Conservation (phyloP, 1,284 basidiomycete genomes). For the Flammula alnicola region DNA sequence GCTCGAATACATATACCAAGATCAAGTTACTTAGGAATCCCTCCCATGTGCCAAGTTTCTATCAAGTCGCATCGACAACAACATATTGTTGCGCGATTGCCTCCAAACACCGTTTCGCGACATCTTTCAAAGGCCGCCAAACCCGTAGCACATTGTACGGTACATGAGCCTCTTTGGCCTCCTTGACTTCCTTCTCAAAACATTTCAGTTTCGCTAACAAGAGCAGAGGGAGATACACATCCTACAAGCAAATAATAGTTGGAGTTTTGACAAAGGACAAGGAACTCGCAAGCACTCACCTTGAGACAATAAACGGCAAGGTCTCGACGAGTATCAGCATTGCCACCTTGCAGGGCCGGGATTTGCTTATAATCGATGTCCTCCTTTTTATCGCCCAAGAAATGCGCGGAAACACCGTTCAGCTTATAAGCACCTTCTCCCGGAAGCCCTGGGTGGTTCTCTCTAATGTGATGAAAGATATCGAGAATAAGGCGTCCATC, state of each 20-base stretch:
- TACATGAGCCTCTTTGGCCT: constrained; percentile 18
- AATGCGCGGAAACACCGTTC: constrained; percentile 87
- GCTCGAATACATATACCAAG: no score
- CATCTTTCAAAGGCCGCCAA: constrained; percentile 9
- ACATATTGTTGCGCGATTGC: constrained; percentile 19
- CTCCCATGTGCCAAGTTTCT: background rate
- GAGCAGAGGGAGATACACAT: constrained; percentile 25
- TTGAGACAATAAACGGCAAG: constrained; percentile 92
- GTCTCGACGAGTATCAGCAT: constrained; percentile 77
- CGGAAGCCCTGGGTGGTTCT: constrained; percentile 75
- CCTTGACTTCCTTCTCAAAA: constrained; percentile 24
- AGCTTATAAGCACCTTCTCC: constrained; percentile 74
- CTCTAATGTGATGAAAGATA: constrained; percentile 87
- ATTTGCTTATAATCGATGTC: constrained; percentile 91
- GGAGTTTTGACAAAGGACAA: background rate
- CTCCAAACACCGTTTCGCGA: constrained; percentile 15
- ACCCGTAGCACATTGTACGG: constrained; percentile 24
- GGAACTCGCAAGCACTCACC: constrained; percentile 44
- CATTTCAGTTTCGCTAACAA: constrained; percentile 22
- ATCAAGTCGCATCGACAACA: constrained; percentile 6
- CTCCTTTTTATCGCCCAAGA: constrained; percentile 90
- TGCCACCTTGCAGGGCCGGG: constrained; percentile 87
- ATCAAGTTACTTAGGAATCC: no score
- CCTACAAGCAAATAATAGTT: constrained; percentile 12
- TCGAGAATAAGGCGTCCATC: constrained; percentile 90